Conservation (phyloP, 345 rosid species). For the Trapa incisa region DNA sequence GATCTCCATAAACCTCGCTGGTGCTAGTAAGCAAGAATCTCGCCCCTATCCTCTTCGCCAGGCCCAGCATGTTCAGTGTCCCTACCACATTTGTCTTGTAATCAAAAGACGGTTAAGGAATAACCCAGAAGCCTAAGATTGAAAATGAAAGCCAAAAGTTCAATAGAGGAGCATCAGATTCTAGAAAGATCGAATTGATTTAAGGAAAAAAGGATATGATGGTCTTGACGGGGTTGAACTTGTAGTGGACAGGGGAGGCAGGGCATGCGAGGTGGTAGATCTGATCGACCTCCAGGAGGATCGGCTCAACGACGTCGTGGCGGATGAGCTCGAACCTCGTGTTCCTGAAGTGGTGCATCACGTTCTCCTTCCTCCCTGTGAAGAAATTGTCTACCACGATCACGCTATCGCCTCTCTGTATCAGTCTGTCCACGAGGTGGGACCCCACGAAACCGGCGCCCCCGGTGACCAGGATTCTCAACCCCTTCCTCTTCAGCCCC, state of each 20-base stretch:
- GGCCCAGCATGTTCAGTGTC: slow-evolving; percentile 88
- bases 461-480: slow-evolving; percentile 84
- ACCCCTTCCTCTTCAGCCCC: slow-evolving; percentile 69
- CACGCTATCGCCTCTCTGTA: slow-evolving; percentile 86
- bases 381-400: slow-evolving; percentile 95
- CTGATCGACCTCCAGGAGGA: slow-evolving; percentile 89
- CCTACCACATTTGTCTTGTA: slow-evolving; percentile 92
- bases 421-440: slow-evolving; percentile 87
- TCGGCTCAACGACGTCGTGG: slow-evolving; percentile 90
- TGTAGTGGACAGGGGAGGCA: slow-evolving; percentile 95
- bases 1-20: slow-evolving; percentile 98
- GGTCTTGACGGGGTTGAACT: slow-evolving; percentile 94
- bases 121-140: slow-evolving; percentile 8
- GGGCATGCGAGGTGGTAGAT: slow-evolving; percentile 97
- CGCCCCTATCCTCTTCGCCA: slow-evolving; percentile 92
- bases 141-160: not conserved
- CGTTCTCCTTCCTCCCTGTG: slow-evolving; percentile 90
- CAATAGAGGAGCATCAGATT: not conserved
- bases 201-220: slow-evolving; percentile 36
- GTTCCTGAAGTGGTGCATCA: slow-evolving; percentile 90
- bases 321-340: slow-evolving; percentile 84
- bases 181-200: not conserved
- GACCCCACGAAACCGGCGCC: slow-evolving; percentile 99
- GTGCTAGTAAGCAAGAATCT: slow-evolving; percentile 85
- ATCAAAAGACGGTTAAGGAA: slow-evolving; percentile 17